Evolutionary conservation across 2,329 filamentous ascomycete genomes (phyloP), one percentile per base, ranked within the genome.

Genomic region (Aspergillaceae sp.): DNA sequence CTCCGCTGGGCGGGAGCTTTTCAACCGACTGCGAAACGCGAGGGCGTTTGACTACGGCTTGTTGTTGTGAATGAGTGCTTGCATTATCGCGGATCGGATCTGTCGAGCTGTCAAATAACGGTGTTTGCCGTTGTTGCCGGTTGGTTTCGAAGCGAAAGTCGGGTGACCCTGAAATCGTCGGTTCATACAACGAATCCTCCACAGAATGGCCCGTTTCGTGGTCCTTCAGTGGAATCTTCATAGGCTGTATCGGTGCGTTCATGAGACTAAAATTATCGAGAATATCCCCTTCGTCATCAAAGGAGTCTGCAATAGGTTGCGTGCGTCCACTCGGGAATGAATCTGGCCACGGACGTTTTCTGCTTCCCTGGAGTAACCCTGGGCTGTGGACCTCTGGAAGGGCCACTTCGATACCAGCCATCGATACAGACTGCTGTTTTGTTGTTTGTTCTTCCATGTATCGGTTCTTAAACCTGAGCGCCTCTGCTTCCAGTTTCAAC

Each of bases 401-500:
- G 2, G 49, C 32, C 10, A 42, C 44, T n/a, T 51, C 48, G 26
- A 46, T 43, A 5, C 46, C 45, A 2, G 43, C 42, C n/a, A 49
- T 36, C 9, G 41, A 49, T 3, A 44, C 44, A 3, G 44, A 44
- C 19, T 54, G 51, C 29, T 19, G 19, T 19, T 33, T 53, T 28
- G 51, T 32, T 5, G 51, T 51, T 33, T 56, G 59, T 41, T 61
- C 63, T 35, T 67, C 64, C 51, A 61, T 52, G 42, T 59, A 62
- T 10, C 59, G 59, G 29, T 62, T 65, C 47, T 60, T 66, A 35
- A 66, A 32, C 35, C 66, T 67, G 46, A 68, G 43, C 0, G 64
- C 59, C 47, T 68, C 64, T 11, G 63, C 66, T 51, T 68, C 63
- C 46, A 67, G 43, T 45, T 61, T 67, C 40, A 68, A 41, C 41